Conservation (phyloP, 768 basidiomycete genomes). For the Phlegmacium glaucopus region DNA sequence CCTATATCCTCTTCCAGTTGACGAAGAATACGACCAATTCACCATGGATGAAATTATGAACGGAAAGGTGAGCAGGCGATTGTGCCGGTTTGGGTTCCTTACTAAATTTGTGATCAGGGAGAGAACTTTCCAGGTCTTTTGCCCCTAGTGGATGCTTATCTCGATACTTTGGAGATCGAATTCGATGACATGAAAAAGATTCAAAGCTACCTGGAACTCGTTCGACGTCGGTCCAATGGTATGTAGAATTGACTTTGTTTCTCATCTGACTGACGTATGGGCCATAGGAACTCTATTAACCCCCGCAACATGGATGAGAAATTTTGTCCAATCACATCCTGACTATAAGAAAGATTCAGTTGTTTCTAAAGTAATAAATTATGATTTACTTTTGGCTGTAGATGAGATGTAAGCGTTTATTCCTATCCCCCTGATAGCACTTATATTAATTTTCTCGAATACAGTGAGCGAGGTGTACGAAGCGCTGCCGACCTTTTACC, state of each 20-base stretch:
- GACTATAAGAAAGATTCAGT: slow-evolving; percentile 93
- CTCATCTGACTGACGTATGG: not conserved
- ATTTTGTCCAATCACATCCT: slow-evolving; percentile 88
- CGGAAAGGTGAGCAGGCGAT: slow-evolving; percentile 63
- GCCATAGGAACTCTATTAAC: slow-evolving; percentile 72
- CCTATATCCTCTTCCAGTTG: slow-evolving; percentile 41
- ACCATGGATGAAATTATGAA: slow-evolving; percentile 89
- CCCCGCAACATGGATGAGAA: slow-evolving; percentile 89
- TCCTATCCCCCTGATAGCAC: not conserved
- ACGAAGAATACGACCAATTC: slow-evolving; percentile 92
- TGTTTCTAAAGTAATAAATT: slow-evolving; percentile 88
- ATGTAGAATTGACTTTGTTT: slow-evolving; percentile 16
- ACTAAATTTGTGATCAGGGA: slow-evolving; percentile 35
- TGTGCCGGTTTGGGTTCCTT: not conserved
- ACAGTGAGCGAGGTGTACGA: slow-evolving; percentile 67
- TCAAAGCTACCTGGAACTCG: slow-evolving; percentile 73
- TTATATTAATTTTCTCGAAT: not conserved
- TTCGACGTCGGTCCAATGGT: slow-evolving; percentile 82
- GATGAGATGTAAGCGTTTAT: slow-evolving; percentile 82
- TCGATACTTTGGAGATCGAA: slow-evolving; percentile 82
- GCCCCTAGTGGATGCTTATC: slow-evolving; percentile 76
- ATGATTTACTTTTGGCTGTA: slow-evolving; percentile 84
- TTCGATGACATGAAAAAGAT: slow-evolving; percentile 57
- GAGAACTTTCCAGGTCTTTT: slow-evolving; percentile 75
- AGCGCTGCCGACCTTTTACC: slow-evolving; percentile 62